Base-by-base conservation (phyloP, 306 rosid genomes). In the Vicia villosa region DNA sequence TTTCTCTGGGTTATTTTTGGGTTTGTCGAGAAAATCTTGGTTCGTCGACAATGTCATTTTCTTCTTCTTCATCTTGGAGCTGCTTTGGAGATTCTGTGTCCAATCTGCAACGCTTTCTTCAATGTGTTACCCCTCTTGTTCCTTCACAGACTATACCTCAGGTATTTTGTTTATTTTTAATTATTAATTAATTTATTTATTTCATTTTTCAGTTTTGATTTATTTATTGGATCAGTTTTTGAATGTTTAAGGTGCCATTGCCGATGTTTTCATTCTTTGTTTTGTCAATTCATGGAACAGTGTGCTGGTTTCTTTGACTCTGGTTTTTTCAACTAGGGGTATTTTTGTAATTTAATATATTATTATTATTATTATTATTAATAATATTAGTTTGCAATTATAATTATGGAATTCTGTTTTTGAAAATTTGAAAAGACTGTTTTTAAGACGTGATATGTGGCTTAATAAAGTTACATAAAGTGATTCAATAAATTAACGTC, bases 51-150 rank as follows among this genome's bases (percentile, higher is more conserved):
- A 79, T 79, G 83, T 49, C 69, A 22, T 54, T 41, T 8, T 24
- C 63, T 20, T 19, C 74, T 41, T 42, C 63, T 20, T 19, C 74
- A 38, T 42, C 20, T 5, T 61, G 71, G 51, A 68, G 69, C 46
- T 73, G 63, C 32, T 69, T 80, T 10, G 65, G 50, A 7, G 50
- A 3, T 74, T 74, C 70, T 28, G 72, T 49, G 0, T 82, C 91
- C 0, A 90, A 90, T 66, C 72, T 90, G 50, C 81, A 83, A 77
- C 82, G 84, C 4, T 88, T 90, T 54, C 88, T 90, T 75, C 88
- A 83, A 34, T 82, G 83, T 69, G 86, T 86, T 36, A 88, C 95
- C 49, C 97, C 97, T 2, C 36, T 59, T 15, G 79, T 90, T 57
- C 68, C 95, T 71, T 83, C 92, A 4, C 84, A 68, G 12, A 71